A percentile compares a stretch with the other conserved stretches of the same genome.
Conservation (phyloP, 108 stramenopile genomes). For the Nannochloropsis salina region DNA sequence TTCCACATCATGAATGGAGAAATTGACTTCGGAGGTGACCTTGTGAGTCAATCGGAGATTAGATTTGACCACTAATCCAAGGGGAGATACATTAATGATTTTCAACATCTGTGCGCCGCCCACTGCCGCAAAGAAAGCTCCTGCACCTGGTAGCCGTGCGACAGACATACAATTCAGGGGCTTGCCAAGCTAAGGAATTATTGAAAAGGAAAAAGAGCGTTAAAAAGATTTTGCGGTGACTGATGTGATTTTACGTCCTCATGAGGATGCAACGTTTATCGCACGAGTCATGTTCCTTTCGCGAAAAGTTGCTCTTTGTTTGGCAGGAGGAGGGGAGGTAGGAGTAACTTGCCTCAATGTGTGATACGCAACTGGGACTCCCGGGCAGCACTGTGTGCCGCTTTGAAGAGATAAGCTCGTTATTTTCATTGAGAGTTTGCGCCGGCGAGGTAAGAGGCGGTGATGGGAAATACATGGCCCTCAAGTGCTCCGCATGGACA, state of each 20-base stretch:
- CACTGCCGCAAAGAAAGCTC: background rate
- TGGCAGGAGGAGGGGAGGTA: background rate
- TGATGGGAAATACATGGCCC: too few species aligned
- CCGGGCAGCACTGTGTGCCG: background rate
- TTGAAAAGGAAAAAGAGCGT: background rate
- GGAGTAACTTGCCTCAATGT: background rate
- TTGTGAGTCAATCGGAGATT: background rate
- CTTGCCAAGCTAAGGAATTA: background rate
- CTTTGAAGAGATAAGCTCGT: background rate
- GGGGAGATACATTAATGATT: background rate
- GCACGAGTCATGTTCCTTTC: too few species aligned
- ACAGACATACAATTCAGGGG: constrained; percentile 4
- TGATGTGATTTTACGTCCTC: too few species aligned
- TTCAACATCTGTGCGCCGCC: background rate
- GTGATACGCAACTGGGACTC: background rate
- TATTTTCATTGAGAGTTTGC: background rate
- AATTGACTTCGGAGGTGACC: constrained; percentile 2
- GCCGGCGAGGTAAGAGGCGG: too few species aligned
- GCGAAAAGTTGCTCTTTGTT: too few species aligned
- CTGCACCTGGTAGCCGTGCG: background rate
- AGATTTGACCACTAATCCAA: background rate
- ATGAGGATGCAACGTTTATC: too few species aligned
- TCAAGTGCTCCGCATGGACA: too few species aligned
- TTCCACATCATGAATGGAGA: constrained; percentile 8
- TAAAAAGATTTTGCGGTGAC: too few species aligned